Percentiles rank a stretch among this genome's conserved stretches.
These are phyloP conservation scores for Xenoacremonium recifei DNA, from an alignment of 2,329 filamentous ascomycete species.

Conservation along the genomic window DNA sequence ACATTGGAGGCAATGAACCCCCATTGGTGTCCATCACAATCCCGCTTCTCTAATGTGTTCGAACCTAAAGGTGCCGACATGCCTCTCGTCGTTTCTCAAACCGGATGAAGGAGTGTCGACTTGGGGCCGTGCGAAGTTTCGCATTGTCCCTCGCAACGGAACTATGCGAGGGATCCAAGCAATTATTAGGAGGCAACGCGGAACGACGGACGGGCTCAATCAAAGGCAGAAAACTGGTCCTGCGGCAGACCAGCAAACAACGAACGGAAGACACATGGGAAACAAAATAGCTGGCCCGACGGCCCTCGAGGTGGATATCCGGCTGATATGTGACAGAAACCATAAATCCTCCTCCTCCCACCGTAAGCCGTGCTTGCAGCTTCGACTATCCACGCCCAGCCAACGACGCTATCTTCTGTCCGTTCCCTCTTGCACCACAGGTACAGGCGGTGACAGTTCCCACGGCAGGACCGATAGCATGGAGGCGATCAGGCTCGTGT, in stretches of 20 bases:
- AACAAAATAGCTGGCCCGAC: constrained; percentile 4
- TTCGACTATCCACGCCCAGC: not conserved
- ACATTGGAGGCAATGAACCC: constrained; percentile 27
- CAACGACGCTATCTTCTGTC: constrained; percentile 1
- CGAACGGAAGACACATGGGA: constrained; percentile 5
- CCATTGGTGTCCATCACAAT: constrained; percentile 26
- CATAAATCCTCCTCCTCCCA: not conserved
- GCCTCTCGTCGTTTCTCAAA: too few relatives aligned
- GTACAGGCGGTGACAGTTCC: constrained; percentile 18
- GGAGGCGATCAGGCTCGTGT: constrained; percentile 24
- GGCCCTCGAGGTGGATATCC: constrained; percentile 6
- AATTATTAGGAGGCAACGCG: constrained; percentile 20
- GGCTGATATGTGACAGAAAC: constrained; percentile 10
- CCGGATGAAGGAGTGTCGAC: not conserved
- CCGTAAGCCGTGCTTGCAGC: not conserved
- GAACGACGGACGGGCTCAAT: constrained; percentile 10
- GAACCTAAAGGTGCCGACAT: constrained; percentile 9
- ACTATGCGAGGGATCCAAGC: constrained; percentile 16
- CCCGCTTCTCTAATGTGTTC: constrained; percentile 2
- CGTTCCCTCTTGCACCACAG: constrained; percentile 4
- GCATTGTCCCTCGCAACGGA: constrained; percentile 11
- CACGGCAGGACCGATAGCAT: constrained; percentile 22
- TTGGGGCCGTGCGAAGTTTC: constrained; percentile 9
- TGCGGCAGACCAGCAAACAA: constrained; percentile 4
- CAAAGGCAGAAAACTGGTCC: not conserved